phyloP scores from a whole-genome alignment of 2,329 filamentous ascomycete species.

The Ilyonectria sp. region DNA sequence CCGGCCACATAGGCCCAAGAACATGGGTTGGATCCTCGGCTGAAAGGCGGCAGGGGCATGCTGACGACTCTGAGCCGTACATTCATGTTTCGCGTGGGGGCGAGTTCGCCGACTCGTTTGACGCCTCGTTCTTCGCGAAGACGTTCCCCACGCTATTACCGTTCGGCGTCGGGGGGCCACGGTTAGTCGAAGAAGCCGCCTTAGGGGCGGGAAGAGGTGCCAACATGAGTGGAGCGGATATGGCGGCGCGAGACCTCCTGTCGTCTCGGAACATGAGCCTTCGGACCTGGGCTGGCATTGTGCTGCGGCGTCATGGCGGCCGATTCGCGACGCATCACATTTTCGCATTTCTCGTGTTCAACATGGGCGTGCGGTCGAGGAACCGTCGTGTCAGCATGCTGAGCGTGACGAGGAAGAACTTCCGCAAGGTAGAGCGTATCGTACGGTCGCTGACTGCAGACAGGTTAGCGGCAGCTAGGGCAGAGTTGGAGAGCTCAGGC shows the following conservation, averaged over 20 bases:
- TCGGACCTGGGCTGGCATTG: background rate
- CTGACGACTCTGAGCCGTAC: background rate
- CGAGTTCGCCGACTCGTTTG: constrained; percentile 31
- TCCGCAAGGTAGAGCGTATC: constrained; percentile 1
- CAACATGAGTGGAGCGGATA: no score
- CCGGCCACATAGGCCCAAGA: background rate
- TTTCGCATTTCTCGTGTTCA: constrained; percentile 20
- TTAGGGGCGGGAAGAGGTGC: background rate
- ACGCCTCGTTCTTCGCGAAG: constrained; percentile 31
- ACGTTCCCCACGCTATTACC: constrained; percentile 33
- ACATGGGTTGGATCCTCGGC: constrained; percentile 14
- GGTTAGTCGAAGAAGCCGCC: constrained; percentile 4
- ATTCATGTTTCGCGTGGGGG: constrained; percentile 27
- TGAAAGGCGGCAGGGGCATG: background rate
- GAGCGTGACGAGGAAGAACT: background rate
- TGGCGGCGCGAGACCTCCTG: background rate
- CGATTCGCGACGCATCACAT: constrained; percentile 6
- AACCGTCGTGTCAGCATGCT: constrained; percentile 17
- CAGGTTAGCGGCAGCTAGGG: no score
- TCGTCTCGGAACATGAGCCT: constrained; percentile 20
- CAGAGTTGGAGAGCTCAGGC: background rate
- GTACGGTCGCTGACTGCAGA: background rate
- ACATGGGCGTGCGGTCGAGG: constrained; percentile 14
- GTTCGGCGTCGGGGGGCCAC: constrained; percentile 28
- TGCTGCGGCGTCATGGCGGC: background rate